phyloP scores from a whole-genome alignment of 192 early-diverging fungal species.

The Phycomyces nitens region DNA sequence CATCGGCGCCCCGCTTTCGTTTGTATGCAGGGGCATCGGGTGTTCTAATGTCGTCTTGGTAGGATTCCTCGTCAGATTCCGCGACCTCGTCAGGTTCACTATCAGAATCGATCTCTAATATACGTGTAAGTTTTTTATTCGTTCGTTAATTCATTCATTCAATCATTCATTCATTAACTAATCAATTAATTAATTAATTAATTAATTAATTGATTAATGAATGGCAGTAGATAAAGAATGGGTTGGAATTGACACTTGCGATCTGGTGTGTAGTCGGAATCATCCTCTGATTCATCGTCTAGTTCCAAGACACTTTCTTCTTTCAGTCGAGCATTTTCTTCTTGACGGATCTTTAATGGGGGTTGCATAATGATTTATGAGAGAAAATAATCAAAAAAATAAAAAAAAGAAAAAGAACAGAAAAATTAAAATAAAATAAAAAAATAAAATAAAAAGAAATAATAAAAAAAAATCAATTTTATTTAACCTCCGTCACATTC shows the following conservation, averaged over 20 bases:
- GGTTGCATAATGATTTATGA: background rate
- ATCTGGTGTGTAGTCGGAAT: conserved; percentile 26
- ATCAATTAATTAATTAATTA: no score
- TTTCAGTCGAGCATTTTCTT: background rate
- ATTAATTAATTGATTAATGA: no score
- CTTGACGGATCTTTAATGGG: background rate
- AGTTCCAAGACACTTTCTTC: background rate
- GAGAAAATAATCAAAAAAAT: background rate
- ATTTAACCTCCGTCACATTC: no score
- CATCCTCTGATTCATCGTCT: conserved; percentile 25
- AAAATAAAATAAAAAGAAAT: background rate
- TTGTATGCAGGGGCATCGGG: background rate
- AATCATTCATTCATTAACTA: background rate
- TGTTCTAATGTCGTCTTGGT: background rate
- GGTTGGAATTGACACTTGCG: conserved; percentile 7
- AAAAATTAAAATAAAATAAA: background rate
- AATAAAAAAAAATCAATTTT: background rate
- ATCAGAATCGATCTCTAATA: background rate
- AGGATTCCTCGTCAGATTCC: conserved; percentile 8
- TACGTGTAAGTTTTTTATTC: background rate
- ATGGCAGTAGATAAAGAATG: background rate
- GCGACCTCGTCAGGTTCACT: conserved; percentile 14
- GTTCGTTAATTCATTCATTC: background rate
- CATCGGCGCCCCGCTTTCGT: conserved; percentile 4
- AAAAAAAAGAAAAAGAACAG: background rate